A percentile compares a stretch with the other conserved stretches of the same genome.
These are phyloP conservation scores for Aureobasidium subglaciale DNA, from an alignment of 2,329 filamentous ascomycete species.

Conservation along the genomic window DNA sequence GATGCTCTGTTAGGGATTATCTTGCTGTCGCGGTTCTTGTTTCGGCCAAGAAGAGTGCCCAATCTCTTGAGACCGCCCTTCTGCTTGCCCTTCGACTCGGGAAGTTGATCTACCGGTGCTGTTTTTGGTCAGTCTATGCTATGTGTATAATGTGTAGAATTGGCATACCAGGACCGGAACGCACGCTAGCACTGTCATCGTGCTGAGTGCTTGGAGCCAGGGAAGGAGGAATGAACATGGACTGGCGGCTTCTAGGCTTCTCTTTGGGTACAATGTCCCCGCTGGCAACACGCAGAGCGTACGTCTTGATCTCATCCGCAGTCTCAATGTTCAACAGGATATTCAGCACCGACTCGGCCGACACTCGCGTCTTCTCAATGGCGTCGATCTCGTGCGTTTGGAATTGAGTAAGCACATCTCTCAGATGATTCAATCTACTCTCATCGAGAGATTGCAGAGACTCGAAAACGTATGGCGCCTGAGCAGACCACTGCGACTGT, in stretches of 20 bases:
- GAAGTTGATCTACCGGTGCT: not conserved
- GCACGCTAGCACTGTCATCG: constrained; percentile 51
- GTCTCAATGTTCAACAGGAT: constrained; percentile 81
- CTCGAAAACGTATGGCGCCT: constrained; percentile 92
- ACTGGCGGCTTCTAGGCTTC: constrained; percentile 6
- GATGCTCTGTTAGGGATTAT: constrained; percentile 23
- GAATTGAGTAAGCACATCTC: constrained; percentile 84
- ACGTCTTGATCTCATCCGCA: constrained; percentile 75
- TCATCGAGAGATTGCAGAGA: constrained; percentile 87
- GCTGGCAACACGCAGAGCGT: constrained; percentile 42
- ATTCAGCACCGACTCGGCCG: constrained; percentile 73
- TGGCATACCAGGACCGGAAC: constrained; percentile 46
- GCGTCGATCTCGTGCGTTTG: constrained; percentile 89
- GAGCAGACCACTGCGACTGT: constrained; percentile 83
- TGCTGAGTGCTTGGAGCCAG: constrained; percentile 28
- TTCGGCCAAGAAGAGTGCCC: constrained; percentile 60
- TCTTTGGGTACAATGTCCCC: not conserved
- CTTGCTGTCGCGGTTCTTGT: constrained; percentile 51
- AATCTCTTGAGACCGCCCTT: constrained; percentile 48
- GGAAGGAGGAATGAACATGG: constrained; percentile 17
- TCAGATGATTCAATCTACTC: constrained; percentile 77
- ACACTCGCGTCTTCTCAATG: constrained; percentile 65
- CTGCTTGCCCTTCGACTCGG: constrained; percentile 29
- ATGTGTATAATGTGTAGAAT: too few species aligned
- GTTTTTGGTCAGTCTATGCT: constrained; percentile 43